Evolutionary conservation across 2,329 filamentous ascomycete genomes (phyloP).

Genomic region (Coniochaeta sp.): DNA sequence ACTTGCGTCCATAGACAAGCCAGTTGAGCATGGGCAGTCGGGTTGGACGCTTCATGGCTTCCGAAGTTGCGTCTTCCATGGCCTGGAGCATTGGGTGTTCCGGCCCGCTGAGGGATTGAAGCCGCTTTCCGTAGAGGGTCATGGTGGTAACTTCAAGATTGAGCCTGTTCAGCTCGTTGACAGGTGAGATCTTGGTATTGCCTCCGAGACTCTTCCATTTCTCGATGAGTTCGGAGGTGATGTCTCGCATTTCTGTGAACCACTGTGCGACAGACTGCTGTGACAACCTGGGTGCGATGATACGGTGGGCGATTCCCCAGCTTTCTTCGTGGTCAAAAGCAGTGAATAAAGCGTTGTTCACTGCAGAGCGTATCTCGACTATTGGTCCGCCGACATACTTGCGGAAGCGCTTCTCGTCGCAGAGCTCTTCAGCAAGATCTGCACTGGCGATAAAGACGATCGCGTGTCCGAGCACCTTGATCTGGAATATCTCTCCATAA

Average conservation of each 20-base stretch:
- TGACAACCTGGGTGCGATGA: conserved; percentile 38
- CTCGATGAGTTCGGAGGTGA: conserved; percentile 38
- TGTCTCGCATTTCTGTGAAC: conserved; percentile 40
- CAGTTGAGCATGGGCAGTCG: conserved; percentile 43
- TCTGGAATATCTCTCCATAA: conserved; percentile 39
- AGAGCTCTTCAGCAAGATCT: conserved; percentile 33
- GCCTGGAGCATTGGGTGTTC: conserved; percentile 41
- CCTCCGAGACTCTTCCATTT: conserved; percentile 35
- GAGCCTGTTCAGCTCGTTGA: conserved; percentile 43
- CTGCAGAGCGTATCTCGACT: conserved; percentile 41
- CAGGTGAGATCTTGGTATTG: conserved; percentile 32
- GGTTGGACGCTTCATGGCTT: conserved; percentile 47
- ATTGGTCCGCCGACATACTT: conserved; percentile 46
- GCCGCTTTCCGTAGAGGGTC: conserved; percentile 42
- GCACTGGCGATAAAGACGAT: conserved; percentile 33
- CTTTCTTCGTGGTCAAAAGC: conserved; percentile 38
- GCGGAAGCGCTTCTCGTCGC: conserved; percentile 44
- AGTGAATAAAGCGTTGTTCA: conserved; percentile 45
- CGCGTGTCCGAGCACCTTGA: conserved; percentile 29
- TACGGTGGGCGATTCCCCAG: conserved; percentile 44
- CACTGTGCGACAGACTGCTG: conserved; percentile 21
- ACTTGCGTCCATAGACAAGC: conserved; percentile 44
- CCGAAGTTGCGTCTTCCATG: conserved; percentile 47
- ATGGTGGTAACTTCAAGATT: conserved; percentile 43
- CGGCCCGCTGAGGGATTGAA: conserved; percentile 36